Evolutionary conservation across 2,329 filamentous ascomycete genomes (phyloP), one percentile per base, ranked within the genome.

Genomic region (Botrytis pseudocinerea): DNA sequence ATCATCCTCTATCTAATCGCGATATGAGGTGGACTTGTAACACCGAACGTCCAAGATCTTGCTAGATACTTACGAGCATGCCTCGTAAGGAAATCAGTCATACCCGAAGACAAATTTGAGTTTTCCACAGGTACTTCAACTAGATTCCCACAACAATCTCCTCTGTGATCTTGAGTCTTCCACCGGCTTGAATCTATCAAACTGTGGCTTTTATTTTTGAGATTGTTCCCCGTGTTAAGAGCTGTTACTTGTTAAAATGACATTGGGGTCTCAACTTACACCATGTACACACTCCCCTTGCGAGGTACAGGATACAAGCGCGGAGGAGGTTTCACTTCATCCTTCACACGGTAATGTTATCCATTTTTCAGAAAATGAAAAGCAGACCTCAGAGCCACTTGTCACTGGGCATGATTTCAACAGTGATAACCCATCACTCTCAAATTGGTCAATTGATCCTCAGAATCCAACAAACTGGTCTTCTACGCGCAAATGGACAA

Each of bases 391-490:
- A 40, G 32, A 66, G n/a, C 32, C 32, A 12, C 46, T 28, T 1
- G 22, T 28, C 6, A 20, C 4, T n/a, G 32, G 16, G 22, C 28
- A 25, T 51, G 22, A 66, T 51, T 22, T 54, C 22, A 28, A 38
- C 2, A 51, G 22, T 10, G 14, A 22, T 40, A 25, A 54, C 12
- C 18, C n/a, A 35, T 51, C 44, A 12, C 4, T 22, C 46, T 12
- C 46, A 40, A 20, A n/a, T 54, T 66, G 64, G 64, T 40, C 46
- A 20, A 16, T 25, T 18, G 32, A 51, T 35, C 46, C 46, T 5
- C 64, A 66, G 10, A 66, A 66, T 25, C 64, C 64, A 40, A 51
- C 8, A 66, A 51, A 66, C 46, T 40, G 64, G 64, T 66, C 22
- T 66, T 10, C 44, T 20, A 51, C n/a, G 8, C 64, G 64, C 4